These are phyloP conservation scores for Podila minutissima DNA, from an alignment of 192 early-diverging fungal genomes.

Conservation along the genomic window DNA sequence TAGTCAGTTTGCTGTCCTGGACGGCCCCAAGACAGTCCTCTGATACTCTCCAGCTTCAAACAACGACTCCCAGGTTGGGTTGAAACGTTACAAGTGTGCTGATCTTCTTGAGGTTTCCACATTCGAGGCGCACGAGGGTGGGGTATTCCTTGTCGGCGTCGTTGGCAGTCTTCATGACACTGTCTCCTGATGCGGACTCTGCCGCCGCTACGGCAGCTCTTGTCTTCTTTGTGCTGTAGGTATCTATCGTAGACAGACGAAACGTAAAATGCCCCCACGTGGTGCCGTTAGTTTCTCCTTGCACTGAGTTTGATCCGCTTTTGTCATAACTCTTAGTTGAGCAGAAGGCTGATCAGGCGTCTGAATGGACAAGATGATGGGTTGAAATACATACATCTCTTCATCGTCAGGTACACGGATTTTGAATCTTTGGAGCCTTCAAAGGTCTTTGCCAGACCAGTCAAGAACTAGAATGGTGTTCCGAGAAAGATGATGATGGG, in stretches of 20 bases:
- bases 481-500: not conserved
- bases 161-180: conserved; percentile 16
- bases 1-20: not conserved
- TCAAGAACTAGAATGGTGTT: conserved; percentile 31
- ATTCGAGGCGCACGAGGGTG: conserved; percentile 30
- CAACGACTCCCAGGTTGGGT: no score
- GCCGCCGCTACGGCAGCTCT: conserved; percentile 16
- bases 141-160: conserved; percentile 39
- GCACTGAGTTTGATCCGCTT: no score
- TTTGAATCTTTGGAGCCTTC: conserved; percentile 39
- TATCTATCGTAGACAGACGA: conserved; percentile 1
- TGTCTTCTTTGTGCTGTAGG: conserved; percentile 41
- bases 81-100: conserved; percentile 37
- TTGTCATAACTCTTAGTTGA: not conserved
- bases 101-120: conserved; percentile 32
- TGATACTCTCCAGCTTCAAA: not conserved
- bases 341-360: no score
- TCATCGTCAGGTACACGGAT: conserved; percentile 46
- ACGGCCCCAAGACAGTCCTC: not conserved
- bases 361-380: not conserved
- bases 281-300: no score
- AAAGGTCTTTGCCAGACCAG: conserved; percentile 47
- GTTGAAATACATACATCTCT: conserved; percentile 21
- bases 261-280: no score
- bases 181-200: conserved; percentile 32